Base-by-base conservation (phyloP, 306 rosid genomes). In the Begonia fuchsioides region DNA sequence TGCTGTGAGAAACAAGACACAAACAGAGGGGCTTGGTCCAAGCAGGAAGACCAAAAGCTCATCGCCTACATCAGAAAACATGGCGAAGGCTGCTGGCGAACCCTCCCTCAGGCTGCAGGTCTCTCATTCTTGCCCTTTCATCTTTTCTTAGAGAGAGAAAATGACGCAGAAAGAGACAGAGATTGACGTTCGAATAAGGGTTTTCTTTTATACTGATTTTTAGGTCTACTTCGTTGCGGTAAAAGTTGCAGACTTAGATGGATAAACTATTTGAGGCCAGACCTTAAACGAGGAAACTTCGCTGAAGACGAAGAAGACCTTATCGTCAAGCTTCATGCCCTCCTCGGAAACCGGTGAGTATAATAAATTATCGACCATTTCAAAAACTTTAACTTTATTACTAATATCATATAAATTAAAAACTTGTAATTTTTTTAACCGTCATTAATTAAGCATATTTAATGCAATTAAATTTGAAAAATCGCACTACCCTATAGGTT, bases 31-130 rank as follows among this genome's bases (percentile, higher is more conserved):
- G 35, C 35, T 26, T 26, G 35, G 81, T 63, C 77, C 2, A 61
- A 38, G 38, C 63, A 75, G 26, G 81, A 75, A 59, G 81, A 75
- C 53, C 71, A 71, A 64, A 71, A 67, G 35, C 81, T 75, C 35
- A 44, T 67, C 12, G 62, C 60, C 26, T 60, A 26, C 35, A 26
- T 26, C 35, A 26, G 35, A 26, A 26, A 26, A 26, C 35, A 26
- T 1, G 35, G 35, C 35, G 8, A 26, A 2, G 35, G 35, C 35
- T 26, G 8, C 35, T 26, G 35, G 35, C 35, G 35, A 5, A 26
- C 35, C 35, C 35, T 26, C 35, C 35, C 35, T 26, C 35, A 26
- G 35, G 35, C 35, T 26, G 35, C 35, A 26, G 35, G 35, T 26
- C 35, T 26, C 35, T 26, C 8, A 26, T 26, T 26, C 35, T 26